Percentiles rank a stretch among this genome's conserved stretches.
These are phyloP conservation scores for Phaseolus coccineus DNA, from an alignment of 331 rosid genomes.

Conservation along the genomic window DNA sequence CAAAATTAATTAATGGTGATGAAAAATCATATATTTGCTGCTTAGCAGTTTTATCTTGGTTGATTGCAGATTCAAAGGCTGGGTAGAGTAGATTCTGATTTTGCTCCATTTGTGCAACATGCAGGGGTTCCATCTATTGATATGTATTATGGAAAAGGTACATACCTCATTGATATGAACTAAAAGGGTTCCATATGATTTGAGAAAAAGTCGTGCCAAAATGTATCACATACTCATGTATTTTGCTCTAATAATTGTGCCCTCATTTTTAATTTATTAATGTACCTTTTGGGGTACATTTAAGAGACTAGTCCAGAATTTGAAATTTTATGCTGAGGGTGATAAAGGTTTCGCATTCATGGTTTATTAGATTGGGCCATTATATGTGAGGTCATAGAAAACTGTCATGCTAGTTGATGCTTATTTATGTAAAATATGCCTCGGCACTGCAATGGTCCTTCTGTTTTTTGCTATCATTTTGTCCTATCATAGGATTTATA, in stretches of 20 bases:
- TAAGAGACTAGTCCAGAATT: not conserved
- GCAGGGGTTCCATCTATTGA: constrained; percentile 79
- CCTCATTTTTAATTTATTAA: not conserved
- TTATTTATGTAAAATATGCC: too few species aligned
- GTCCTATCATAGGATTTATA: not conserved
- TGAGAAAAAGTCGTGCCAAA: constrained; percentile 28
- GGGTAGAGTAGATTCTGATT: constrained; percentile 67
- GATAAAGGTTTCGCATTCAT: not conserved
- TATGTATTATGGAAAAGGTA: constrained; percentile 79
- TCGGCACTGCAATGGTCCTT: not conserved
- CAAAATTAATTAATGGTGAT: constrained; percentile 17
- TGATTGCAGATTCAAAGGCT: constrained; percentile 67
- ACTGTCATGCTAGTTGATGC: not conserved
- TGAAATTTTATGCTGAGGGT: constrained; percentile 18
- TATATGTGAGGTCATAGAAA: constrained; percentile 16
- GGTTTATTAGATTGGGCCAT: not conserved
- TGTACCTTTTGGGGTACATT: not conserved
- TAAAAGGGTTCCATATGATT: constrained; percentile 33
- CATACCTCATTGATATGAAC: not conserved
- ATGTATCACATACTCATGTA: not conserved
- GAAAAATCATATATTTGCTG: not conserved
- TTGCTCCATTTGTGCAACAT: constrained; percentile 77
- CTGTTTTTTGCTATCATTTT: not conserved
- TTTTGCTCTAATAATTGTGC: constrained; percentile 1
- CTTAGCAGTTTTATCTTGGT: constrained; percentile 36